These are phyloP conservation scores for Marsdenia floribunda DNA, from an alignment of 257 asterid genomes.

Conservation along the genomic window DNA sequence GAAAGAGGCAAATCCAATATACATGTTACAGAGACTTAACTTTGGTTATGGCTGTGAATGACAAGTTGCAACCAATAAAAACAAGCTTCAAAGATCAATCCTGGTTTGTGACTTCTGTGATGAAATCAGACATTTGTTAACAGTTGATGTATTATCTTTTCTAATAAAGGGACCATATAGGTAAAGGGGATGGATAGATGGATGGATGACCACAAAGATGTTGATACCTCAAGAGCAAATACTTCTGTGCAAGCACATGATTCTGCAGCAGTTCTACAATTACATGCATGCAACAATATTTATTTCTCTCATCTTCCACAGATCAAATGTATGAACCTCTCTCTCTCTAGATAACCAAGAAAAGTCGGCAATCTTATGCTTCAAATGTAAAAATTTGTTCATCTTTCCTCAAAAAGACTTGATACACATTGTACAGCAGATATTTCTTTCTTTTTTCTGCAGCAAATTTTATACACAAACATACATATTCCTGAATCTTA, in stretches of 20 bases:
- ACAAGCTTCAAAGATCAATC: conserved; percentile 17
- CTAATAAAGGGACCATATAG: background rate
- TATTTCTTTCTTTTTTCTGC: too few relatives aligned
- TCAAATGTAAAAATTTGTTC: background rate
- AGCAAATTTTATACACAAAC: too few relatives aligned
- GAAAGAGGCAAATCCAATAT: background rate
- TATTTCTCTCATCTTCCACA: conserved; percentile 7
- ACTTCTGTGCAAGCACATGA: background rate
- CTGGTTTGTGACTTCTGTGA: conserved; percentile 13
- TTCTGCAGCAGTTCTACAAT: background rate
- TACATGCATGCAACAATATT: conserved; percentile 6
- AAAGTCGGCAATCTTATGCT: background rate
- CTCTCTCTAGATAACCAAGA: background rate
- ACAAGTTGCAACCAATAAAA: conserved; percentile 29
- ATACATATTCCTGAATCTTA: too few relatives aligned
- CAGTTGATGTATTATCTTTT: background rate
- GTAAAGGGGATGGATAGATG: background rate
- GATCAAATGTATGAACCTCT: background rate
- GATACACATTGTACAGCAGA: background rate
- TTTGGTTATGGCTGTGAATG: conserved; percentile 22
- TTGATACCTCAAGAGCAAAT: conserved; percentile 5
- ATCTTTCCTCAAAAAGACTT: background rate
- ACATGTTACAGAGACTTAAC: background rate
- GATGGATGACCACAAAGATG: conserved; percentile 14
- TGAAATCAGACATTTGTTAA: background rate